Percentiles rank a stretch among this genome's conserved stretches.
Evolutionary conservation across 176 grass and related monocot species (phyloP).

Genomic region (Pontederia paniculata): DNA sequence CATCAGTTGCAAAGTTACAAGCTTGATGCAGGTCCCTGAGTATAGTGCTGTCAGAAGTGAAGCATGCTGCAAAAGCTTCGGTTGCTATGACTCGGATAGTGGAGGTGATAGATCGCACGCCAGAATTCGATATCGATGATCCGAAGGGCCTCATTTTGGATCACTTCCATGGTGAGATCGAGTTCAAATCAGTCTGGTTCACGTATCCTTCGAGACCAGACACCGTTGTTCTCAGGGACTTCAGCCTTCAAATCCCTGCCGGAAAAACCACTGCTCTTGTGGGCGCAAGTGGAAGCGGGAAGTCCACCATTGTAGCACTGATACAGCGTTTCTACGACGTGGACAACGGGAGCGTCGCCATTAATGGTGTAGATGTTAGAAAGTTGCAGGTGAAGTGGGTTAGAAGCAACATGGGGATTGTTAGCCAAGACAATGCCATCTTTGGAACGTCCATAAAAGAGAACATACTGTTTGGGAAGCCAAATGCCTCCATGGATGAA

Average conservation of each 20-base stretch:
- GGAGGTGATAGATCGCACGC: conserved; percentile 51
- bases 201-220: conserved; percentile 84
- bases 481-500: conserved; percentile 66
- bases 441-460: conserved; percentile 90
- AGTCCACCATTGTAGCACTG: conserved; percentile 79
- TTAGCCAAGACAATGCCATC: conserved; percentile 92
- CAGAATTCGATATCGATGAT: conserved; percentile 53
- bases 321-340: conserved; percentile 89
- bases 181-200: conserved; percentile 58
- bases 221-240: conserved; percentile 48
- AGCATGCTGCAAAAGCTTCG: conserved; percentile 82
- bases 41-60: conserved; percentile 85
- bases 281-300: conserved; percentile 81
- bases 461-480: conserved; percentile 89
- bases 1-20: conserved; percentile 5
- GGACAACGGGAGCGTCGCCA: conserved; percentile 48
- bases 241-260: conserved; percentile 64
- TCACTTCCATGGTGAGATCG: conserved; percentile 45
- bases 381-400: conserved; percentile 64
- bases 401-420: conserved; percentile 88
- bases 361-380: conserved; percentile 67
- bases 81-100: conserved; percentile 66
- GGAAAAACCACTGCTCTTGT: conserved; percentile 86
- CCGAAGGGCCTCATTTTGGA: conserved; percentile 40
- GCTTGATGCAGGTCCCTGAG: conserved; percentile 66